These are phyloP conservation scores for Hura crepitans DNA, from an alignment of 441 rosid genomes.

Conservation along the genomic window DNA sequence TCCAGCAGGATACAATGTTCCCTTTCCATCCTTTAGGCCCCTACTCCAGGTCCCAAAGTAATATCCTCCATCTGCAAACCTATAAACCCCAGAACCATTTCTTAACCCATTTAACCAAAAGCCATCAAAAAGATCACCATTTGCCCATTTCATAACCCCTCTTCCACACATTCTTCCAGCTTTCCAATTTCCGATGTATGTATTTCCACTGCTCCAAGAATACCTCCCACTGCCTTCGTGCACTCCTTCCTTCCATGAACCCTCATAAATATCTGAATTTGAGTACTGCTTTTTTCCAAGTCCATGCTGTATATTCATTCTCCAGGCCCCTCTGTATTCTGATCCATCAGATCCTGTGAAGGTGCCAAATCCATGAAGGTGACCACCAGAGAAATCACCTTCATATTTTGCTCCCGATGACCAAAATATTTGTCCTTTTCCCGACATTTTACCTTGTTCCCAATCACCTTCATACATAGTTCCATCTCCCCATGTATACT, in stretches of 20 bases:
- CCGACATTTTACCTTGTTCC: conserved; percentile 85
- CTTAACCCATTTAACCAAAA: conserved; percentile 75
- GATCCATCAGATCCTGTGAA: conserved; percentile 57
- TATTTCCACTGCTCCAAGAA: conserved; percentile 73
- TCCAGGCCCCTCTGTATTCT: conserved; percentile 70
- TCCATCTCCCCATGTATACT: conserved; percentile 67
- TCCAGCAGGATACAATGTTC: conserved; percentile 77
- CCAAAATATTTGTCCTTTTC: conserved; percentile 72
- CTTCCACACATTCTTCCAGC: conserved; percentile 78
- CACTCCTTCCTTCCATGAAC: conserved; percentile 89
- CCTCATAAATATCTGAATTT: conserved; percentile 78
- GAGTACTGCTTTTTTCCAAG: conserved; percentile 68
- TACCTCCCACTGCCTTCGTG: conserved; percentile 80
- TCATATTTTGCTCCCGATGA: conserved; percentile 68
- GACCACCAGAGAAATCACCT: conserved; percentile 85
- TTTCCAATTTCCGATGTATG: conserved; percentile 81
- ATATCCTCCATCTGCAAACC: conserved; percentile 70
- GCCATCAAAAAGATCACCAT: conserved; percentile 78
- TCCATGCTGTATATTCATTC: conserved; percentile 84
- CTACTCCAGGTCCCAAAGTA: conserved; percentile 80
- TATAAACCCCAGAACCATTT: conserved; percentile 84
- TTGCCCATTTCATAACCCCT: conserved; percentile 92
- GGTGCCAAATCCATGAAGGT: conserved; percentile 76
- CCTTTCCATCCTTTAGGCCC: conserved; percentile 85
- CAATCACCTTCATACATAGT: conserved; percentile 80